These are phyloP conservation scores for Fusarium camptoceras DNA, from an alignment of 2,329 filamentous ascomycete species.

Conservation along the genomic window DNA sequence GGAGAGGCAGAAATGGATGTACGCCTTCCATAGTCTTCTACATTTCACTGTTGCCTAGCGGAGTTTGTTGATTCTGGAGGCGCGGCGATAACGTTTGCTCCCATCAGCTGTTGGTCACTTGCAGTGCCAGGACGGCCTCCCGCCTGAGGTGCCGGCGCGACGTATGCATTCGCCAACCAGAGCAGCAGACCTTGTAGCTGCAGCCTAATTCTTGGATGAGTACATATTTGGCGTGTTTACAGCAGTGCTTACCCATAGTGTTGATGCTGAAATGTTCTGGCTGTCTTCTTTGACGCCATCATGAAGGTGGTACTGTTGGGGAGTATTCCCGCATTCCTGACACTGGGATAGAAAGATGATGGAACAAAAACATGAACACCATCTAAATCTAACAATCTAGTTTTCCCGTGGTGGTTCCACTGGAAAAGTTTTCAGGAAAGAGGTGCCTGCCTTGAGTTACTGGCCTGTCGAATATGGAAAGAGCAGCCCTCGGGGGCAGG, in stretches of 20 bases:
- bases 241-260: background rate
- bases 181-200: rapidly evolving
- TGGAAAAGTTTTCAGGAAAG: background rate
- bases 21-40: background rate
- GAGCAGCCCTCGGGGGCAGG: background rate
- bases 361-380: background rate
- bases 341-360: too few relatives aligned
- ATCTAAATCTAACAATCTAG: background rate
- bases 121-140: background rate
- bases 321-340: rapidly evolving
- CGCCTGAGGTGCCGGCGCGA: background rate
- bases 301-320: rapidly evolving
- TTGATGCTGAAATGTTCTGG: background rate
- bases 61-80: background rate
- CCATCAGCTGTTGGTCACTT: background rate
- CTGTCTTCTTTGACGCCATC: background rate
- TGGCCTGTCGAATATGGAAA: background rate
- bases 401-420: rapidly evolving
- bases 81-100: background rate
- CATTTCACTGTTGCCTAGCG: too few relatives aligned
- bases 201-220: rapidly evolving
- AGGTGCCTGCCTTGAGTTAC: background rate
- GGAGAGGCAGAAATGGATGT: background rate
- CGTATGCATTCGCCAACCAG: background rate
- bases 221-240: rapidly evolving